phyloP scores from a whole-genome alignment of 2,329 filamentous ascomycete genomes.

The Xylogone sp. region DNA sequence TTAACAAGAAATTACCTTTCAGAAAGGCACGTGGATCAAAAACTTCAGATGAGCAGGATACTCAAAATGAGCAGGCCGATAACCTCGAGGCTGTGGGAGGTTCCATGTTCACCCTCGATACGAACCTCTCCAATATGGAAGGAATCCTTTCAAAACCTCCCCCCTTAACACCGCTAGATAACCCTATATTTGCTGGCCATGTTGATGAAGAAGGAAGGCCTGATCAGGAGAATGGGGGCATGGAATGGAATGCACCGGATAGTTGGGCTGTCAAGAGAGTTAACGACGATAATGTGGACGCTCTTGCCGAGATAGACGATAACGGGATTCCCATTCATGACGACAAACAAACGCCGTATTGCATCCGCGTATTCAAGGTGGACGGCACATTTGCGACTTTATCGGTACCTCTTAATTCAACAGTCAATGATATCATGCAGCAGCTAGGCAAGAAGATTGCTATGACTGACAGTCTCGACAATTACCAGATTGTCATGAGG shows the following conservation, averaged over 20 bases:
- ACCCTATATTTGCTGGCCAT: slow-evolving; percentile 40
- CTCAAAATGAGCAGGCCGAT: slow-evolving; percentile 34
- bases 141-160: slow-evolving; percentile 75
- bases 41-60: slow-evolving; percentile 50
- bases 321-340: slow-evolving; percentile 64
- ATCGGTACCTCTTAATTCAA: slow-evolving; percentile 77
- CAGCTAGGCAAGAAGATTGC: slow-evolving; percentile 94
- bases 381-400: slow-evolving; percentile 94
- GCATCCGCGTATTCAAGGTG: slow-evolving; percentile 90
- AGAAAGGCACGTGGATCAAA: slow-evolving; percentile 51
- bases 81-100: slow-evolving; percentile 31
- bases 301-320: slow-evolving; percentile 62
- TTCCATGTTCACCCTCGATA: slow-evolving; percentile 73
- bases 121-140: slow-evolving; percentile 85
- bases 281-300: slow-evolving; percentile 59
- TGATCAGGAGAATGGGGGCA: slow-evolving; percentile 29
- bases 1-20: slow-evolving; percentile 54
- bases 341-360: slow-evolving; percentile 75
- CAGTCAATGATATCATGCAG: slow-evolving; percentile 81
- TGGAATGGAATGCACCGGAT: slow-evolving; percentile 88
- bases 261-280: slow-evolving; percentile 88
- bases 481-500: slow-evolving; percentile 92
- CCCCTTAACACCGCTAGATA: slow-evolving; percentile 68
- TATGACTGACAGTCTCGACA: slow-evolving; percentile 82
- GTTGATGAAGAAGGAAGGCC: slow-evolving; percentile 37